Evolutionary conservation across 257 asterid species (phyloP).

Genomic region (Ligustrum vulgare): DNA sequence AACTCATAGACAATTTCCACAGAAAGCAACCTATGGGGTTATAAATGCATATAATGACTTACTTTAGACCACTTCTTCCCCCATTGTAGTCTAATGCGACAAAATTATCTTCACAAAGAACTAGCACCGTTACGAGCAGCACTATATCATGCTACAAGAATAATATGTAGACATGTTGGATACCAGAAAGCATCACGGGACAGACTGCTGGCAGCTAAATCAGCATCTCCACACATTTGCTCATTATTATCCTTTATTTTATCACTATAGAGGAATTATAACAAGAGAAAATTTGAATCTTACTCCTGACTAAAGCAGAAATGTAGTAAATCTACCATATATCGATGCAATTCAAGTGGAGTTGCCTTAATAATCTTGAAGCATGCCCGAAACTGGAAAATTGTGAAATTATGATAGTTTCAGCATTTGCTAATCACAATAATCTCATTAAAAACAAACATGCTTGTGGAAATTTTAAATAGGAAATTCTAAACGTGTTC

Average conservation of each 20-base stretch:
- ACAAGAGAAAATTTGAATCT: neutral
- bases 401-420: neutral
- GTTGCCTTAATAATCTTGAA: neutral
- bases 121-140: neutral
- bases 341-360: slow-evolving; percentile 5
- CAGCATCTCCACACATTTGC: neutral
- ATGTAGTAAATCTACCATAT: neutral
- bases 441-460: neutral
- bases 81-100: neutral
- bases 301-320: neutral
- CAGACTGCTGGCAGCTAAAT: slow-evolving; percentile 7
- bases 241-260: neutral
- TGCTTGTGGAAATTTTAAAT: neutral
- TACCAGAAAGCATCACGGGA: neutral
- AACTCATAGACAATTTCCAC: slow-evolving; percentile 7
- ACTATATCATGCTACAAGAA: neutral
- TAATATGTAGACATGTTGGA: neutral
- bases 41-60: neutral
- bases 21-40: neutral
- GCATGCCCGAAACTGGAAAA: neutral
- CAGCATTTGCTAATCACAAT: neutral
- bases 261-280: neutral
- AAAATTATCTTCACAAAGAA: neutral
- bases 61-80: slow-evolving; percentile 2
- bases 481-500: neutral